Evolutionary conservation across 176 grass and related monocot species (phyloP), one percentile per base, ranked within the genome.

Genomic region (Guadua angustifolia): DNA sequence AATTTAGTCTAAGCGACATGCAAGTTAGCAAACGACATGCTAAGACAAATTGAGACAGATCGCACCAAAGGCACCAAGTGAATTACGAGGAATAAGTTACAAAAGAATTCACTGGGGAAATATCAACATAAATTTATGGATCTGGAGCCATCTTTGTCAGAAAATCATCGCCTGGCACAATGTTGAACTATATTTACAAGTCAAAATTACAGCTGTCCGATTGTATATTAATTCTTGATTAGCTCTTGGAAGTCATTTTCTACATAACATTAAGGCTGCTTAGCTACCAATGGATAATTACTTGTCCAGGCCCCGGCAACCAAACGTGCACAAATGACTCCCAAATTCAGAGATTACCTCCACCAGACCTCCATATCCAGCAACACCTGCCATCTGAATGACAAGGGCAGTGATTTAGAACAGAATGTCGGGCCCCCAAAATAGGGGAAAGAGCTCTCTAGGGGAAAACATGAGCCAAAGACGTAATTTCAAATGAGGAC

Each of bases 281-380:
- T 17, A 13, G 38, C 26, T 75, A 62, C 60, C 81, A 16, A 25
- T 68, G 29, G 25, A 58, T 49, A 42, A 17, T 73, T 73, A 79
- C 17, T 78, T 86, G 21, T 93, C 87, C 35, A 93, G 81, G 46
- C 93, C 91, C 14, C 49, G 49, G 55, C 89, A 95, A 77, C 89
- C 69, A 55, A 95, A 98, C 2, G 85, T 88, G 80, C 91, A 95
- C 46, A 98, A 85, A 90, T 98, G 95, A 61, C 93, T 98, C 49
- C 95, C 93, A 69, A 85, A 83, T 92, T 88, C 89, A 70, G 96
- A 99, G 71, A 94, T 92, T 36, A 99, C 80, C 73, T 95, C 96
- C 66, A 99, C 93, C 39, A 99, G 69, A 50, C 91, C 91, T 63
- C 93, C 83, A 44, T 95, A 90, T 71, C 96, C 93, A 13, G 89